phyloP scores from a whole-genome alignment of 805 yeast species.

The Candida ovalis region DNA sequence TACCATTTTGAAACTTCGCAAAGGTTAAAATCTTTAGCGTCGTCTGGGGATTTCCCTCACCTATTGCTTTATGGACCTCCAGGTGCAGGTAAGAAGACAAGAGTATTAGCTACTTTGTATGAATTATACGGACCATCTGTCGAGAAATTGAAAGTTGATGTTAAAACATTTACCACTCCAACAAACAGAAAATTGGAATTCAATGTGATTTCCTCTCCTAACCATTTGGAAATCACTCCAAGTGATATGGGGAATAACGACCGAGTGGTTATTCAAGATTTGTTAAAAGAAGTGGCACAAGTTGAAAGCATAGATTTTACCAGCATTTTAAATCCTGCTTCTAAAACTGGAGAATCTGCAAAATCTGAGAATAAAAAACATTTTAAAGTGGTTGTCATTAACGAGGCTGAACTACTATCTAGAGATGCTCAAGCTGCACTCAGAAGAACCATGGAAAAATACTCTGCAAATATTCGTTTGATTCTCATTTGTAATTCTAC shows the following conservation, averaged over 20 bases:
- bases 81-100: constrained; percentile 96
- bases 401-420: constrained; percentile 85
- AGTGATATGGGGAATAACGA: constrained; percentile 96
- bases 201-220: constrained; percentile 86
- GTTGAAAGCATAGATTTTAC: constrained; percentile 89
- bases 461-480: constrained; percentile 80
- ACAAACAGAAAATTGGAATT: constrained; percentile 80
- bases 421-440: constrained; percentile 96
- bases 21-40: constrained; percentile 46
- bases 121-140: constrained; percentile 82
- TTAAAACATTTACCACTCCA: constrained; percentile 72
- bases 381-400: constrained; percentile 78
- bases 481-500: constrained; percentile 85
- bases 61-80: constrained; percentile 89
- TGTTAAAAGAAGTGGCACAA: constrained; percentile 91
- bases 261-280: constrained; percentile 89
- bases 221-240: constrained; percentile 94
- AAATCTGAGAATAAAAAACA: constrained; percentile 37
- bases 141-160: constrained; percentile 83
- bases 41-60: constrained; percentile 89
- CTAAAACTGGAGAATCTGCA: not conserved
- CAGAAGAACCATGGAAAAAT: constrained; percentile 94
- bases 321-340: constrained; percentile 32
- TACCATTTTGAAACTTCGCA: constrained; percentile 65
- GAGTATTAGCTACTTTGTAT: constrained; percentile 73